phyloP scores from a whole-genome alignment of 352 stramenopile genomes.

The Thraustotheca clavata region DNA sequence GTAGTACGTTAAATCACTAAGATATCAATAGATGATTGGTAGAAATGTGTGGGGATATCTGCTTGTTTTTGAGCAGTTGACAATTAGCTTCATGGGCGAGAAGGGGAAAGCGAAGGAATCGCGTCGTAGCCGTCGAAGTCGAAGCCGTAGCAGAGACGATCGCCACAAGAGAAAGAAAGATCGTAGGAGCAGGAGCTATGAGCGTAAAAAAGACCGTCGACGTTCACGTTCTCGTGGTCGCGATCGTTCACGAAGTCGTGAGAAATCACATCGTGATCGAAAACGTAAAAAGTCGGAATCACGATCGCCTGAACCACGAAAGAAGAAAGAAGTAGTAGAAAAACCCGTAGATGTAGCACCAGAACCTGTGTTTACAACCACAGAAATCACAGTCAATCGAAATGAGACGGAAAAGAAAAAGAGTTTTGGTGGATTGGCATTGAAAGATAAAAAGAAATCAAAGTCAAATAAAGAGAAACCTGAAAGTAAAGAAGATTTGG shows the following conservation, averaged over 20 bases:
- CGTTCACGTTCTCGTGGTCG: neutral
- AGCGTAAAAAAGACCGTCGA: neutral
- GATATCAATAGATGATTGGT: neutral
- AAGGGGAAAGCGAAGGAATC: conserved; percentile 12
- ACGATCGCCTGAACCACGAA: neutral
- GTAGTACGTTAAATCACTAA: neutral
- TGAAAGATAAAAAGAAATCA: conserved; percentile 34
- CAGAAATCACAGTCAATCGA: neutral
- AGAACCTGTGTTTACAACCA: neutral
- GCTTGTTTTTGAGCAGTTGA: conserved; percentile 20
- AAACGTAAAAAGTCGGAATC: conserved; percentile 7
- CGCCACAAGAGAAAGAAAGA: conserved; percentile 24
- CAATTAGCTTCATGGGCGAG: conserved; percentile 18
- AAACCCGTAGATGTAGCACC: neutral
- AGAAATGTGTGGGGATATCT: conserved; percentile 11
- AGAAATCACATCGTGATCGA: neutral
- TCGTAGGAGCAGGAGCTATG: conserved; percentile 22
- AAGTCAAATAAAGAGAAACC: neutral
- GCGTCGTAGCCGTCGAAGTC: conserved; percentile 23
- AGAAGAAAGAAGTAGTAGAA: neutral
- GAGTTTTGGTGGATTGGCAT: conserved; percentile 57
- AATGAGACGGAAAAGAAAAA: conserved; percentile 35
- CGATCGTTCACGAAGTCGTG: neutral
- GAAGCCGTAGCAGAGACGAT: conserved; percentile 25
- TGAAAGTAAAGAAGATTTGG: neutral